Evolutionary conservation across 306 rosid genomes (phyloP), one percentile per base, ranked within the genome.

Genomic region (Prinsepia uniflora): DNA sequence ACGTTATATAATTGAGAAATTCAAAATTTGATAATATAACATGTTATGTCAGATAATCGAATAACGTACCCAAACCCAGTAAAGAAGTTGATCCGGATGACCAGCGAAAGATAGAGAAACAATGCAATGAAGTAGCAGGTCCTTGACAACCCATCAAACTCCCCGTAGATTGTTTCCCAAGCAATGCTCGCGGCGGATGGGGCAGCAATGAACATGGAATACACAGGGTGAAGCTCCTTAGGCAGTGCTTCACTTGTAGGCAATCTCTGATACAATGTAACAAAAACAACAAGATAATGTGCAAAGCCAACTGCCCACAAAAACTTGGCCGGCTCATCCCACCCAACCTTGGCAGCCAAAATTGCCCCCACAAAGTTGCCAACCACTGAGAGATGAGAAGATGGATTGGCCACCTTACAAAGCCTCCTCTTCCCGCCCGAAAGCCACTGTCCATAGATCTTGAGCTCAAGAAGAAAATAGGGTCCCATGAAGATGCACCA

Each of bases 351-450:
- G 1, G 97, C 79, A 6, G 94, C 97, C 47, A 92, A 83, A 61
- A 92, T 81, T 5, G 96, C 89, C 11, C 97, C 97, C 15, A 92
- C 96, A 59, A 92, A 92, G 84, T 92, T 89, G 14, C 97, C 97
- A 19, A 88, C 92, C 0, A 92, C 94, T 6, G 97, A 86, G 24
- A 92, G 88, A 72, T 92, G 86, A n/a, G 89, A 50, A 30, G 96
- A 89, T 8, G 97, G 96, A 62, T 92, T 92, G 1, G 79, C 96
- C 62, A 92, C 97, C 75, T 81, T 89, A 72, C 89, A 87, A 0
- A 89, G 85, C 2, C 94, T 85, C 39, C 97, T 82, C 60, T 92
- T 92, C 0, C 97, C 94, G 0, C 97, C 97, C 2, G 97, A 92
- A 52, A 92, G 86, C 94, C 97, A 92, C 60, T 92, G 97, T 0